phyloP scores from a whole-genome alignment of 225 moss, liverwort and hornwort species.

The Anthoceros angustus region DNA sequence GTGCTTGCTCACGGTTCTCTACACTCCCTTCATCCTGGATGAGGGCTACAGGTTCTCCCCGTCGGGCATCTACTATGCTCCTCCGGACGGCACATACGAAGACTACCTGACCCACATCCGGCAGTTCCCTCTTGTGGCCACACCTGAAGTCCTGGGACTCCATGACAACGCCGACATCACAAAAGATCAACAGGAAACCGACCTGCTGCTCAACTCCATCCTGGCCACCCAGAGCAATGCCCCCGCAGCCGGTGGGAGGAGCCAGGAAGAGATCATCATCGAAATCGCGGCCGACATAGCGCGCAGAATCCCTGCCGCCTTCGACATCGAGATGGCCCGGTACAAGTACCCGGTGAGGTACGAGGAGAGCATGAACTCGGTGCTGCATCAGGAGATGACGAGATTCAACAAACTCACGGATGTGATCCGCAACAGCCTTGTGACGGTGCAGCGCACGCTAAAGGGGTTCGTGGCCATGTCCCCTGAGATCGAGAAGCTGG shows the following conservation, averaged over 20 bases:
- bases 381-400: conserved; percentile 77
- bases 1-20: conserved; percentile 46
- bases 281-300: conserved; percentile 45
- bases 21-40: conserved; percentile 47
- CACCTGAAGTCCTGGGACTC: conserved; percentile 56
- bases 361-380: conserved; percentile 83
- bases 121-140: conserved; percentile 51
- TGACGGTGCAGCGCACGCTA: conserved; percentile 40
- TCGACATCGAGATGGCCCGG: conserved; percentile 44
- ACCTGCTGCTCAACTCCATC: conserved; percentile 37
- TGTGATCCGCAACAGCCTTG: conserved; percentile 44
- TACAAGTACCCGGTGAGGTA: conserved; percentile 56
- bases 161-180: conserved; percentile 72
- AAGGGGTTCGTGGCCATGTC: conserved; percentile 70
- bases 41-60: conserved; percentile 52
- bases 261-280: conserved; percentile 46
- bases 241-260: conserved; percentile 21
- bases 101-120: conserved; percentile 65
- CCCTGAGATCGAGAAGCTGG: conserved; percentile 30
- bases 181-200: conserved; percentile 64
- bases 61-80: conserved; percentile 39
- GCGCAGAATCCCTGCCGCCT: conserved; percentile 25
- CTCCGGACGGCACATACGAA: conserved; percentile 38
- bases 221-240: conserved; percentile 45
- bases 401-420: conserved; percentile 68